Evolutionary conservation across 306 rosid genomes (phyloP).

Genomic region (Quercus robur): DNA sequence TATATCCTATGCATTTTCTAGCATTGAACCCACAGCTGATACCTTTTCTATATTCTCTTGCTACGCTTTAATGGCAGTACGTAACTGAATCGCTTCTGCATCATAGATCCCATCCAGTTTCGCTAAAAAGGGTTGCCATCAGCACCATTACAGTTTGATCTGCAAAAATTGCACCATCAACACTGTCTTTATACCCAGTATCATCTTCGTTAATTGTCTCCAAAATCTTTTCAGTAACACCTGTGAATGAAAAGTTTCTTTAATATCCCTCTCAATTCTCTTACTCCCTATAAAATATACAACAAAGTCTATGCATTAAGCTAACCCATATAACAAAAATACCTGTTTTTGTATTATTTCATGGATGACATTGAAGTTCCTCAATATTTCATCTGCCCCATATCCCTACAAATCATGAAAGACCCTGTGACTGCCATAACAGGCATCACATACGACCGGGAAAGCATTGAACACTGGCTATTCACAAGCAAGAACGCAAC

Average conservation of each 20-base stretch:
- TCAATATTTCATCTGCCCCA: slow-evolving; percentile 62
- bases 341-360: background rate
- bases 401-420: slow-evolving; percentile 70
- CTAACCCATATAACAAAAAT: background rate
- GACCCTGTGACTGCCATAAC: slow-evolving; percentile 73
- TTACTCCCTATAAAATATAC: background rate
- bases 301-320: background rate
- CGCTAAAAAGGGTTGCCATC: too few species aligned
- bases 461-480: slow-evolving; percentile 72
- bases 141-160: too few species aligned
- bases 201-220: too few species aligned
- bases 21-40: too few species aligned
- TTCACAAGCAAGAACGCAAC: slow-evolving; percentile 36
- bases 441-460: slow-evolving; percentile 79
- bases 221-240: too few species aligned
- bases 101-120: too few species aligned
- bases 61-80: too few species aligned
- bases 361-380: slow-evolving; percentile 81
- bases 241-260: background rate
- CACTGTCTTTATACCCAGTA: too few species aligned
- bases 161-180: too few species aligned
- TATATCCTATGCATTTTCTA: too few species aligned
- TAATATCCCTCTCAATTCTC: background rate
- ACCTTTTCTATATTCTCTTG: too few species aligned
- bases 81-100: too few species aligned